phyloP scores from a whole-genome alignment of 352 stramenopile species.

The Thalassiosira livingstoniorum region DNA sequence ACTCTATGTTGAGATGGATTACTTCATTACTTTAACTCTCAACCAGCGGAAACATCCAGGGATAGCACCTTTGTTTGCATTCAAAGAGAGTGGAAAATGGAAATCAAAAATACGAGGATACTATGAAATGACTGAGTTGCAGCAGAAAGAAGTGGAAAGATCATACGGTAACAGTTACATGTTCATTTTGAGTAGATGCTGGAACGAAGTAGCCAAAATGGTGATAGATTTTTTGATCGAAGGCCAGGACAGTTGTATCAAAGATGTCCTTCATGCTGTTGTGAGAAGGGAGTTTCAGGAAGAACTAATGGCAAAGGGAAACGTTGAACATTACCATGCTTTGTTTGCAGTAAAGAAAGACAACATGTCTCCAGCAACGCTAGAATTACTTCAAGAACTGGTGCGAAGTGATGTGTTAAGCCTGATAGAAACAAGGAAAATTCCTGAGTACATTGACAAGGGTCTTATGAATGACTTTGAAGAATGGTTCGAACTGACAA shows the following conservation, averaged over 20 bases:
- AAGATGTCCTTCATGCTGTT: not conserved
- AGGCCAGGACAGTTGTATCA: not conserved
- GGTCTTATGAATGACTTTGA: not conserved
- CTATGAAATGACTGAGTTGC: not conserved
- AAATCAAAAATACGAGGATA: slow-evolving; percentile 27
- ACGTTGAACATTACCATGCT: not conserved
- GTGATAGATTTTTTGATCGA: not conserved
- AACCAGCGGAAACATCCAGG: slow-evolving; percentile 43
- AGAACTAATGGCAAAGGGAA: not conserved
- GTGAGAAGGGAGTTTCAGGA: not conserved
- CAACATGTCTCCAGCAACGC: not conserved
- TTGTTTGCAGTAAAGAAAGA: not conserved
- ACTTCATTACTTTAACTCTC: slow-evolving; percentile 45
- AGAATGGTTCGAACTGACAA: not conserved
- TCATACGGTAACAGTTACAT: slow-evolving; percentile 3
- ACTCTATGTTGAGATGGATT: slow-evolving; percentile 25
- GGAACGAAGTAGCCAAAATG: not conserved
- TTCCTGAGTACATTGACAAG: not conserved
- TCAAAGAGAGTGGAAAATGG: slow-evolving; percentile 30
- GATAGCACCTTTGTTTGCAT: slow-evolving; percentile 22
- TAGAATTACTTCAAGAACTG: not conserved
- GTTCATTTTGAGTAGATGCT: not conserved
- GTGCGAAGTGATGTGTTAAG: not conserved
- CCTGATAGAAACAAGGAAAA: not conserved
- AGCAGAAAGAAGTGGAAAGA: slow-evolving; percentile 10